Conservation (phyloP, 2,329 filamentous ascomycete species). For the Trichophyton equinum region DNA sequence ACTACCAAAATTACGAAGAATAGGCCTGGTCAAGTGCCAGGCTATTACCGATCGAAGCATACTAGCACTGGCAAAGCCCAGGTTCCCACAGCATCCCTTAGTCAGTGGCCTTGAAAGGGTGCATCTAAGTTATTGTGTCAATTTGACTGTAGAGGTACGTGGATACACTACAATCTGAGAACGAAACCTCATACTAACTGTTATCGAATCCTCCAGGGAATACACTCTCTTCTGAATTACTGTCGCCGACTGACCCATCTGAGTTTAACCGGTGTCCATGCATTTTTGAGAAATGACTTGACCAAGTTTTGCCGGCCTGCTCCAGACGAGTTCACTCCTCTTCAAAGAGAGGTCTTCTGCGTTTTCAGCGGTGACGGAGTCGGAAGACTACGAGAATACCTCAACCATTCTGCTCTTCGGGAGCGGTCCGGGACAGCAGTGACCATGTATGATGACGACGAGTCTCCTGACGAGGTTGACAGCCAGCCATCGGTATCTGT, state of each 20-base stretch:
- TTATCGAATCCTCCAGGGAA: conserved; percentile 50
- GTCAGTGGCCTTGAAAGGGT: conserved; percentile 74
- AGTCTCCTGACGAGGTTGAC: conserved; percentile 27
- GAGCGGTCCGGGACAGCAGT: conserved; percentile 30
- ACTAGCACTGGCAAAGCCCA: conserved; percentile 61
- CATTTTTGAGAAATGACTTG: conserved; percentile 76
- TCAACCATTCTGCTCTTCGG: conserved; percentile 44
- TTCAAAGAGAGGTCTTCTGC: conserved; percentile 91
- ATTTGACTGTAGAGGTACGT: conserved; percentile 63
- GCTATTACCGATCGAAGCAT: conserved; percentile 86
- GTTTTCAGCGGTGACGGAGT: conserved; percentile 91
- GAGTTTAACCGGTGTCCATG: conserved; percentile 83
- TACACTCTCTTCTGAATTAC: conserved; percentile 75
- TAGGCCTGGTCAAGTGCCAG: conserved; percentile 87
- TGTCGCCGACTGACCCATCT: conserved; percentile 89
- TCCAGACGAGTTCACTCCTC: conserved; percentile 82
- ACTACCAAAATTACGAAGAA: conserved; percentile 84
- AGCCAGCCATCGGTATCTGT: conserved; percentile 21
- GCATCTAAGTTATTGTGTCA: conserved; percentile 88
- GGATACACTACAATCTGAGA: not conserved
- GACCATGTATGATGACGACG: conserved; percentile 35
- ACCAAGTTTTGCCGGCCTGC: conserved; percentile 76
- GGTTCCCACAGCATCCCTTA: conserved; percentile 42
- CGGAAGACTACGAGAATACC: conserved; percentile 58
- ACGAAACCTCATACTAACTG: not conserved